Evolutionary conservation across 805 yeast genomes (phyloP).

Genomic region (Lipomyces sp.): DNA sequence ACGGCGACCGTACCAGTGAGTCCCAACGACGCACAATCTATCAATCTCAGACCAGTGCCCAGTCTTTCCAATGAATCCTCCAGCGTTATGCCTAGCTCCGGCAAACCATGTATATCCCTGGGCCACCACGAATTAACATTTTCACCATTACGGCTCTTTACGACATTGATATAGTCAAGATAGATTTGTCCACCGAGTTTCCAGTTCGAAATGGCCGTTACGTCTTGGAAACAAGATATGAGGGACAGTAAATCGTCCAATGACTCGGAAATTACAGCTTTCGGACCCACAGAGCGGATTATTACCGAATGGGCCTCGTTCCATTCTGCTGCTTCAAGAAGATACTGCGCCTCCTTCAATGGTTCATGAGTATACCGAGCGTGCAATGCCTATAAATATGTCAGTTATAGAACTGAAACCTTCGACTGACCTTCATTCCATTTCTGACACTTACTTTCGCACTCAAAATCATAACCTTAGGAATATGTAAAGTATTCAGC

Average conservation of each 20-base stretch:
- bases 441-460: slow-evolving; percentile 26
- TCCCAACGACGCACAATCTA: slow-evolving; percentile 20
- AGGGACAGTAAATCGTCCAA: slow-evolving; percentile 37
- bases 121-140: slow-evolving; percentile 30
- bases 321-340: slow-evolving; percentile 64
- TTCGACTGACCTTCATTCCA: background rate
- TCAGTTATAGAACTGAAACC: slow-evolving; percentile 46
- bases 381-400: slow-evolving; percentile 61
- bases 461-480: slow-evolving; percentile 29
- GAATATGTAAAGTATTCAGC: slow-evolving; percentile 20
- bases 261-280: slow-evolving; percentile 59
- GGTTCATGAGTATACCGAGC: slow-evolving; percentile 57
- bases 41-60: slow-evolving; percentile 13
- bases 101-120: slow-evolving; percentile 22
- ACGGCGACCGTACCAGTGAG: slow-evolving; percentile 29
- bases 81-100: slow-evolving; percentile 16
- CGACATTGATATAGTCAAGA: slow-evolving; percentile 40
- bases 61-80: slow-evolving; percentile 24
- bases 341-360: slow-evolving; percentile 63
- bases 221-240: slow-evolving; percentile 39
- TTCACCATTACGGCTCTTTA: slow-evolving; percentile 10
- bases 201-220: slow-evolving; percentile 42
- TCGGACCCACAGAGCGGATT: slow-evolving; percentile 70
- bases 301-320: slow-evolving; percentile 67
- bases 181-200: slow-evolving; percentile 48